These are phyloP conservation scores for Debaryomyces subglobosus DNA, from an alignment of 1,139 yeast genomes.

Conservation along the genomic window DNA sequence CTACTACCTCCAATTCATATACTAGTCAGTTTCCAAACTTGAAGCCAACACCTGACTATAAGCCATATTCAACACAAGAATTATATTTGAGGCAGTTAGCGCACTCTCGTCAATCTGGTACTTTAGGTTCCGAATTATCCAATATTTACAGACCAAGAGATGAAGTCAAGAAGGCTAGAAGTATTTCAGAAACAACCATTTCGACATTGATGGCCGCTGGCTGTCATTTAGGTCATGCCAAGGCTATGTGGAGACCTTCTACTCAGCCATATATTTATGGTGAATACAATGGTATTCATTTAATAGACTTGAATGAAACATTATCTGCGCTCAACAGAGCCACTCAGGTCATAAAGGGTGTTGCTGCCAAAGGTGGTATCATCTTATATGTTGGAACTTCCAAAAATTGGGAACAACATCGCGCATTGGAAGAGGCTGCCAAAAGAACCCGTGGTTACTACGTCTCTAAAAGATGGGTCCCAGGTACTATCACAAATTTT, in stretches of 20 bases:
- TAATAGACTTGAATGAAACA: constrained; percentile 88
- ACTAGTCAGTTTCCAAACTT: constrained; percentile 41
- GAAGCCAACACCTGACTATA: constrained; percentile 48
- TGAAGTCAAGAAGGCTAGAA: constrained; percentile 62
- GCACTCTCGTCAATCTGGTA: constrained; percentile 47
- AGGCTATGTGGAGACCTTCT: constrained; percentile 76
- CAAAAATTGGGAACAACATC: constrained; percentile 66
- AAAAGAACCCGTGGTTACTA: constrained; percentile 76
- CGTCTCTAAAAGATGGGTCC: constrained; percentile 87
- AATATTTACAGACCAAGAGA: constrained; percentile 72
- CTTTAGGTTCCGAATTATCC: constrained; percentile 66
- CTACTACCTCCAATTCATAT: constrained; percentile 37
- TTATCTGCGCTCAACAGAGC: constrained; percentile 76
- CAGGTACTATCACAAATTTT: constrained; percentile 91
- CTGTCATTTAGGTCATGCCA: constrained; percentile 91
- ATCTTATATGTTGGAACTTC: constrained; percentile 85
- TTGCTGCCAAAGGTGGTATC: constrained; percentile 83
- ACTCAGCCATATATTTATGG: constrained; percentile 90
- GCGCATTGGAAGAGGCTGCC: constrained; percentile 81
- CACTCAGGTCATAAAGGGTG: constrained; percentile 74
- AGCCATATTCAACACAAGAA: constrained; percentile 70
- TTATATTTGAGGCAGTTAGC: constrained; percentile 71
- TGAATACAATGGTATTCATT: constrained; percentile 82
- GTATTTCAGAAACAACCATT: constrained; percentile 60
- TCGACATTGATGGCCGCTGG: constrained; percentile 86